phyloP scores from a whole-genome alignment of 1,139 yeast species.

The Geotrichum klebahnii region DNA sequence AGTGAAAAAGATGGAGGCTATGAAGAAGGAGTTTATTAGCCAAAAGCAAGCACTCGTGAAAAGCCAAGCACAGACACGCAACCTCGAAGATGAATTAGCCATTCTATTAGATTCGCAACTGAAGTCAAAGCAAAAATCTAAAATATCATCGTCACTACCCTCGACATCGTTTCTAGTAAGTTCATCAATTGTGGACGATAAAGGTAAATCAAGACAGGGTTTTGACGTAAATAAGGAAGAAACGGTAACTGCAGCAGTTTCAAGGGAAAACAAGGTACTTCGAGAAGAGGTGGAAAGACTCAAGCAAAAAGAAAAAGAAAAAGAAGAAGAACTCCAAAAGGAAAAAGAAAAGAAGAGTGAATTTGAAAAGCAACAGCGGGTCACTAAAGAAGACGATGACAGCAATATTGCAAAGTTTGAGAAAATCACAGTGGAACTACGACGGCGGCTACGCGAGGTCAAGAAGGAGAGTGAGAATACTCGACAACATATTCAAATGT shows the following conservation, averaged over 20 bases:
- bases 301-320: background rate
- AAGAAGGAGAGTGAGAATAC: slow-evolving; percentile 2
- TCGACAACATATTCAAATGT: background rate
- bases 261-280: too few species aligned
- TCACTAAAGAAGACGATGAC: background rate
- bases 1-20: slow-evolving; percentile 11
- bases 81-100: background rate
- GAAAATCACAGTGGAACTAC: slow-evolving; percentile 2
- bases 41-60: slow-evolving; percentile 5
- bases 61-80: background rate
- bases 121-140: too few species aligned
- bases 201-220: too few species aligned
- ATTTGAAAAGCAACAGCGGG: background rate
- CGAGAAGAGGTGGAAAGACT: too few species aligned
- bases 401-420: slow-evolving; percentile 1
- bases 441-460: slow-evolving; percentile 1
- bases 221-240: too few species aligned
- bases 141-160: too few species aligned
- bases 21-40: slow-evolving; percentile 13
- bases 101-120: background rate
- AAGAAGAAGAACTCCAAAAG: background rate
- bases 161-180: too few species aligned
- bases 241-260: background rate
- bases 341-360: background rate
- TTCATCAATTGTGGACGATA: too few species aligned